Base-by-base conservation (phyloP, 345 rosid genomes). In the Hirschfeldia incana region DNA sequence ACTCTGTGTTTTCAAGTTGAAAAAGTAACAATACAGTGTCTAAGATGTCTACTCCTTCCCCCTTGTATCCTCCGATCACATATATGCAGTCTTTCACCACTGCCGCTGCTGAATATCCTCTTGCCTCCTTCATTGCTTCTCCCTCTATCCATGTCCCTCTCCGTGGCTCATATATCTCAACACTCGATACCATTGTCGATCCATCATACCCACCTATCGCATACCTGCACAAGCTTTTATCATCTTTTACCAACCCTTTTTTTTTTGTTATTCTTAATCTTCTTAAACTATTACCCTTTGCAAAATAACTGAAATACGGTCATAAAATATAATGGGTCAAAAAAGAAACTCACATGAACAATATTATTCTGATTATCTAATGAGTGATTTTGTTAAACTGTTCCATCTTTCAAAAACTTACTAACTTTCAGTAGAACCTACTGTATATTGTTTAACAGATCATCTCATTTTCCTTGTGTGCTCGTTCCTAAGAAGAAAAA, bases 141-240 rank as follows among this genome's bases (percentile, higher is more conserved):
- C 92, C 94, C 11, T 4, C 58, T 51, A 83, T 83, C 98, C 98
- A 92, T 61, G 80, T 62, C 32, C 84, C 91, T 15, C 74, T 70
- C 33, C 91, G 85, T 2, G 96, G 91, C 64, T 92, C 95, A 79
- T 74, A 91, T 83, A 88, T 77, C 80, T 94, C 97, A 0, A 89
- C 87, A 58, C 85, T 94, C 60, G 91, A 39, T 37, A 90, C 88
- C 94, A 91, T 92, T 44, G 30, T 9, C 44, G 2, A 77, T 36
- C 93, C 95, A 63, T 91, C 90, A 75, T 60, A 91, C 69, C 97
- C 98, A n/a, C 94, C 97, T 34, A 92, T 37, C 4, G 92, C 97
- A 79, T 91, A 90, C 77, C 98, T 92, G 77, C 58, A 53, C 39
- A 34, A 49, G 16, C 58, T 63, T 60, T 68, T 33, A 29, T 58